These are phyloP conservation scores for Carex littledalei DNA, from an alignment of 176 grass and related monocot species.

Conservation along the genomic window DNA sequence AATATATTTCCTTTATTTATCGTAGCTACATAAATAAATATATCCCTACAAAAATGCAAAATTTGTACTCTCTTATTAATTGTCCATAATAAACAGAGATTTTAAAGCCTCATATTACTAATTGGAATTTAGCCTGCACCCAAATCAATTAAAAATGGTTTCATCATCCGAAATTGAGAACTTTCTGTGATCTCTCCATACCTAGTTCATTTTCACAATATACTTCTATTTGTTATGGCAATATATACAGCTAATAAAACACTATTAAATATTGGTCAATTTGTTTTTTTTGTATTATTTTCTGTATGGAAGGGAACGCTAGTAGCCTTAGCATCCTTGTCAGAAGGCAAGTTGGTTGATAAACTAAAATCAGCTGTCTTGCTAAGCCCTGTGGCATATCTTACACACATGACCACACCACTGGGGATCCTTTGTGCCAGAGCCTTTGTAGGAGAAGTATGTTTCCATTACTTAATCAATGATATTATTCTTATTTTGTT, in stretches of 20 bases:
- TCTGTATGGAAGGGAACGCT: conserved; percentile 53
- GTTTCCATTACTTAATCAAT: neutral
- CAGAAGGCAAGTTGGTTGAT: conserved; percentile 53
- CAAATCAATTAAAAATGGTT: neutral
- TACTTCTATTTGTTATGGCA: neutral
- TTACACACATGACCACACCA: conserved; percentile 64
- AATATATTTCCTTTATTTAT: neutral
- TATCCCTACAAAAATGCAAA: neutral
- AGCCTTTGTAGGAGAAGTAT: conserved; percentile 50
- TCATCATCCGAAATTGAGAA: neutral
- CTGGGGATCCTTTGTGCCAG: conserved; percentile 41
- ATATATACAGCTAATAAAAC: neutral
- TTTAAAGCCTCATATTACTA: neutral
- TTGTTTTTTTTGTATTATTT: neutral
- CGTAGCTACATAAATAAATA: neutral
- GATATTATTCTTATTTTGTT: neutral
- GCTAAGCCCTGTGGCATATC: conserved; percentile 69
- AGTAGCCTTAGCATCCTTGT: conserved; percentile 58
- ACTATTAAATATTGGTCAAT: neutral
- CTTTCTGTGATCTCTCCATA: neutral
- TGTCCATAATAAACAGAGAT: neutral
- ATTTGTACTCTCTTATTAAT: neutral
- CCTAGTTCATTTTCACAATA: neutral
- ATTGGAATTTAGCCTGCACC: neutral
- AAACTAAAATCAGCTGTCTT: conserved; percentile 59